Evolutionary conservation across 2,329 filamentous ascomycete species (phyloP).

Genomic region (Colletotrichum spaethianum): DNA sequence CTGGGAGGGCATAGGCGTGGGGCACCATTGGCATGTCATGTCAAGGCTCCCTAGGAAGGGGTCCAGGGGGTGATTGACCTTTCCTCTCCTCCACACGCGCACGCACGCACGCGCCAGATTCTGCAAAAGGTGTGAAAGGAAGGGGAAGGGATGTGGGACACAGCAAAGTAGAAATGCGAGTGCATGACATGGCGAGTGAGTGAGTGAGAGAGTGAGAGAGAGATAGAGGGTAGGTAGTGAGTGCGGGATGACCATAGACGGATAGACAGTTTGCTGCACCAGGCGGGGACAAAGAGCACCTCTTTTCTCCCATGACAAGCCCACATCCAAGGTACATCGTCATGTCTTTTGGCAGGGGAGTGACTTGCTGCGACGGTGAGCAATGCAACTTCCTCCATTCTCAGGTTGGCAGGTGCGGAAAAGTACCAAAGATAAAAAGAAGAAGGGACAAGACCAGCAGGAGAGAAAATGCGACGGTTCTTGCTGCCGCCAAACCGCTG

Average conservation of each 20-base stretch:
- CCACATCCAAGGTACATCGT: constrained; percentile 13
- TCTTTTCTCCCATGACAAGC: neutral
- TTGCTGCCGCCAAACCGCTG: constrained; percentile 33
- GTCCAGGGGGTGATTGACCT: constrained; percentile 22
- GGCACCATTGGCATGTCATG: neutral
- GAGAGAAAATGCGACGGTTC: neutral
- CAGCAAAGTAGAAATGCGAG: neutral
- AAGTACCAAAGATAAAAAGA: too few relatives aligned
- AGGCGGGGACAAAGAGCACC: constrained; percentile 15
- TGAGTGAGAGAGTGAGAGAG: neutral
- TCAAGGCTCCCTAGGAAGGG: constrained; percentile 2
- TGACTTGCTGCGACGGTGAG: constrained; percentile 23
- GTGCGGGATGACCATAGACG: constrained; percentile 25
- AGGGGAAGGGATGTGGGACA: constrained; percentile 17
- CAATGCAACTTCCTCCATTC: constrained; percentile 1
- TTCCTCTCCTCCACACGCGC: constrained; percentile 25
- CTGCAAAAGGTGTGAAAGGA: constrained; percentile 28
- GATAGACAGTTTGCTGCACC: constrained; percentile 19
- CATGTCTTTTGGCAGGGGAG: constrained; percentile 13
- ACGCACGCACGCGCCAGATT: constrained; percentile 31
- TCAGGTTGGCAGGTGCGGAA: constrained; percentile 33
- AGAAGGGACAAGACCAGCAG: neutral
- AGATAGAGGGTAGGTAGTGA: too few relatives aligned
- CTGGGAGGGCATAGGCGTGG: neutral
- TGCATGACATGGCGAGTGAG: neutral